Percentiles rank a stretch among this genome's conserved stretches.
phyloP scores from a whole-genome alignment of 2,329 filamentous ascomycete species.

The Diaporthe sp. region DNA sequence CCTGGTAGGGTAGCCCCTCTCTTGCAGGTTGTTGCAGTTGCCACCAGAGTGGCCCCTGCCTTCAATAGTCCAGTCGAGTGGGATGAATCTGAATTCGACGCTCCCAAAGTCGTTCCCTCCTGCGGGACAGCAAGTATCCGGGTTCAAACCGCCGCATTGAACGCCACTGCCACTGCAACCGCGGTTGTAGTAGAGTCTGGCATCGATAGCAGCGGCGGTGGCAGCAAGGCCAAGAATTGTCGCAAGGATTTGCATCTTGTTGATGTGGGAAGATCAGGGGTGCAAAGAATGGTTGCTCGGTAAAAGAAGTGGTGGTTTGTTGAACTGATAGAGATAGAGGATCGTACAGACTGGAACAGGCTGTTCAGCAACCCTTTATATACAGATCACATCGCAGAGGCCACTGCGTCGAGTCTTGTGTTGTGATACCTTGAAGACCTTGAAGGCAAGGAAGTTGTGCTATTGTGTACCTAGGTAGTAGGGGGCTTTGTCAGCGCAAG shows the following conservation, averaged over 20 bases:
- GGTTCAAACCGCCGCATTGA: slow-evolving; percentile 8
- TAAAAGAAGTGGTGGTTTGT: neutral
- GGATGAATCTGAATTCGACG: slow-evolving; percentile 8
- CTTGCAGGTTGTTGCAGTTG: slow-evolving; percentile 1
- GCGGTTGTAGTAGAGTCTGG: slow-evolving; percentile 3
- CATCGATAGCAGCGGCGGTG: slow-evolving; percentile 13
- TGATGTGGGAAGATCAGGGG: neutral
- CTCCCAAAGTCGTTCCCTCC: neutral
- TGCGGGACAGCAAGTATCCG: slow-evolving; percentile 5
- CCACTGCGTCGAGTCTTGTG: neutral
- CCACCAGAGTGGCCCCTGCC: neutral
- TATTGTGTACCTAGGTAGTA: no score
- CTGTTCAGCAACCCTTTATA: neutral
- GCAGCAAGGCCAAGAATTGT: slow-evolving; percentile 1
- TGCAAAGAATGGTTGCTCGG: neutral
- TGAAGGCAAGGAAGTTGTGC: neutral
- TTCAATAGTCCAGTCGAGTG: neutral
- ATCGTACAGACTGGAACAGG: neutral
- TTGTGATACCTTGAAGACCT: neutral
- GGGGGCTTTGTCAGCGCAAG: neutral
- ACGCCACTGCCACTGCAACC: slow-evolving; percentile 8
- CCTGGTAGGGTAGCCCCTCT: slow-evolving; percentile 11
- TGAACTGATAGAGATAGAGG: neutral
- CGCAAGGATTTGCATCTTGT: slow-evolving; percentile 6
- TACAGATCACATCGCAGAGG: neutral